A percentile compares a stretch with the other conserved stretches of the same genome.
These are phyloP conservation scores for Coniosporium uncinatum DNA, from an alignment of 2,329 filamentous ascomycete genomes.

Conservation along the genomic window DNA sequence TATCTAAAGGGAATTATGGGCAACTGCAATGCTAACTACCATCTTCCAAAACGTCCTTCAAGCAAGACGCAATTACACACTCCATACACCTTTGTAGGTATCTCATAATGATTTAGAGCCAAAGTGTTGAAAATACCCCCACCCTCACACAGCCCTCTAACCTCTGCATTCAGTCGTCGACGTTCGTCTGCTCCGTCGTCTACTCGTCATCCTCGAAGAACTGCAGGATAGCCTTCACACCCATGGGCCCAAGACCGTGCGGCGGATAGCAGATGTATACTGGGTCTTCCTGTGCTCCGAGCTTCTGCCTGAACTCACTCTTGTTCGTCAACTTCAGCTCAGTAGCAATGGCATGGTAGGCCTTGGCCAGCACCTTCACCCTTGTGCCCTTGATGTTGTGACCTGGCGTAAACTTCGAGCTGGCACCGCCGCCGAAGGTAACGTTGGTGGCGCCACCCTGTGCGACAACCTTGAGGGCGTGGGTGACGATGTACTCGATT, in stretches of 20 bases:
- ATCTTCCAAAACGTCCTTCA: too few relatives aligned
- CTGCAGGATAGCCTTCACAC: constrained; percentile 79
- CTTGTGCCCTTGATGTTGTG: constrained; percentile 77
- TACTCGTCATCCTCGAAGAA: constrained; percentile 73
- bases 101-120: too few relatives aligned
- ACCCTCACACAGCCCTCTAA: neutral
- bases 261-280: constrained; percentile 89
- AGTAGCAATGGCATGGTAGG: constrained; percentile 76
- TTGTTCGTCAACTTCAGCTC: constrained; percentile 81
- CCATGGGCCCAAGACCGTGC: constrained; percentile 76
- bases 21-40: too few relatives aligned
- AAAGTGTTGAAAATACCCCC: too few relatives aligned
- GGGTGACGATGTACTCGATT: constrained; percentile 78
- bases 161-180: neutral
- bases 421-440: constrained; percentile 85
- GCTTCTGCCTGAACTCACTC: constrained; percentile 86
- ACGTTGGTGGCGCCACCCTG: constrained; percentile 57
- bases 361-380: constrained; percentile 75
- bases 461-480: constrained; percentile 58
- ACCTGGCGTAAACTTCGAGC: constrained; percentile 67
- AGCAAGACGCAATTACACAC: too few relatives aligned
- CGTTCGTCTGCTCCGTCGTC: too few relatives aligned
- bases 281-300: constrained; percentile 78
- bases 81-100: too few relatives aligned
- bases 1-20: too few relatives aligned